Conservation (phyloP, 768 basidiomycete genomes). For the Tricholoma sp. region DNA sequence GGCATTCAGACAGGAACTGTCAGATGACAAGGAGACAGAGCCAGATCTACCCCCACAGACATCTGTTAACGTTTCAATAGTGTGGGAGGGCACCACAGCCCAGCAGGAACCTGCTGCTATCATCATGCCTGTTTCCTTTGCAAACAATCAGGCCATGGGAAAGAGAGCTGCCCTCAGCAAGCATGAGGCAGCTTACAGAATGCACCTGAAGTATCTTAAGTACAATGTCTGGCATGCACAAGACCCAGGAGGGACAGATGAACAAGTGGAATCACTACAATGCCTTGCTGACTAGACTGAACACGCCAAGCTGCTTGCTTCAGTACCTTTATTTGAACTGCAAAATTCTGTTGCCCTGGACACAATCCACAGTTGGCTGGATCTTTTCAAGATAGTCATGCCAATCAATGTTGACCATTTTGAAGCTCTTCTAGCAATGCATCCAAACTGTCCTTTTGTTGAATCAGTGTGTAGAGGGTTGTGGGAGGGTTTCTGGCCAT, state of each 20-base stretch:
- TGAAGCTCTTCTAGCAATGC: too few relatives aligned
- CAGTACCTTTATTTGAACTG: slow-evolving; percentile 10
- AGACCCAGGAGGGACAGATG: neutral
- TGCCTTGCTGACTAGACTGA: slow-evolving; percentile 16
- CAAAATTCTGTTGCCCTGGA: slow-evolving; percentile 9
- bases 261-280: neutral
- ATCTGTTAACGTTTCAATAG: slow-evolving; percentile 1
- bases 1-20: neutral
- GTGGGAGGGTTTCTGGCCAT: too few relatives aligned
- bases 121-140: neutral
- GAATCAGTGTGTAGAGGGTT: too few relatives aligned
- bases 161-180: slow-evolving; percentile 14
- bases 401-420: too few relatives aligned
- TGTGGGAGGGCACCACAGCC: neutral
- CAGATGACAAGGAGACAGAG: neutral
- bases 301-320: slow-evolving; percentile 8
- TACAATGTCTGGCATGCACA: slow-evolving; percentile 12
- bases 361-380: slow-evolving; percentile 17
- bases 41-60: neutral
- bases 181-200: slow-evolving; percentile 12
- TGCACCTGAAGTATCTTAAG: slow-evolving; percentile 8
- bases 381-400: too few relatives aligned
- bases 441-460: too few relatives aligned
- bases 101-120: neutral
- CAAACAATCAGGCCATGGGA: neutral